Conservation (phyloP, 202 grass and related monocot species). For the Alloteropsis angusta region DNA sequence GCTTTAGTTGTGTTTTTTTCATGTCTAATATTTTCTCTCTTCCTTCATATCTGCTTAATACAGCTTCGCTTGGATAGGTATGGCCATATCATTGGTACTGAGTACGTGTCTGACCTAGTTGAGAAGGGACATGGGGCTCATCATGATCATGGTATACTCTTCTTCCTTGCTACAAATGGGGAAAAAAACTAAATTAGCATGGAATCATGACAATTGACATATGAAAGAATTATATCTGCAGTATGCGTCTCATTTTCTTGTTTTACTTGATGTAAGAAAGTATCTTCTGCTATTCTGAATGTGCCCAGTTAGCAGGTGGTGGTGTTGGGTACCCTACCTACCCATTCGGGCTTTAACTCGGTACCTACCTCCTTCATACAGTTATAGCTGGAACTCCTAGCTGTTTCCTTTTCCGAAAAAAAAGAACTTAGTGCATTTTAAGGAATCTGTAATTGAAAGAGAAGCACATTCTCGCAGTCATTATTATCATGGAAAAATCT, state of each 20-base stretch:
- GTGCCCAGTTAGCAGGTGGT: not conserved
- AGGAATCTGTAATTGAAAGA: conserved; percentile 1
- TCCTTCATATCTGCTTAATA: conserved; percentile 23
- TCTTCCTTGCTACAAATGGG: not conserved
- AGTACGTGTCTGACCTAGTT: conserved; percentile 88
- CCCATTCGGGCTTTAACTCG: not conserved
- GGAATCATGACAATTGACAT: not conserved
- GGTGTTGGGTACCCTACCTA: not conserved
- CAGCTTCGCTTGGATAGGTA: conserved; percentile 72
- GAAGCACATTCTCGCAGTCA: not conserved
- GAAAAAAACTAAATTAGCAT: conserved; percentile 32
- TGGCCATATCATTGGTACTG: conserved; percentile 66
- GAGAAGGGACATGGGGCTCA: conserved; percentile 69
- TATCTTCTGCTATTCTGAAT: conserved; percentile 8
- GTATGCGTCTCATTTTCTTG: not conserved
- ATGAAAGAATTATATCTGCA: not conserved
- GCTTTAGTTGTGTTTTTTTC: not conserved
- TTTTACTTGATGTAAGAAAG: not conserved
- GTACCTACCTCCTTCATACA: not conserved
- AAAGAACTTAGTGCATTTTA: not conserved
- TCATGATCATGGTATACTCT: conserved; percentile 68
- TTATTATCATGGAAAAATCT: not conserved
- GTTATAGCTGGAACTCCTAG: not conserved
- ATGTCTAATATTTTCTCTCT: conserved; percentile 1
- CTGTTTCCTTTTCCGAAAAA: not conserved